These are phyloP conservation scores for Emmonsiellopsis sp. DNA, from an alignment of 2,329 filamentous ascomycete species.

Conservation along the genomic window DNA sequence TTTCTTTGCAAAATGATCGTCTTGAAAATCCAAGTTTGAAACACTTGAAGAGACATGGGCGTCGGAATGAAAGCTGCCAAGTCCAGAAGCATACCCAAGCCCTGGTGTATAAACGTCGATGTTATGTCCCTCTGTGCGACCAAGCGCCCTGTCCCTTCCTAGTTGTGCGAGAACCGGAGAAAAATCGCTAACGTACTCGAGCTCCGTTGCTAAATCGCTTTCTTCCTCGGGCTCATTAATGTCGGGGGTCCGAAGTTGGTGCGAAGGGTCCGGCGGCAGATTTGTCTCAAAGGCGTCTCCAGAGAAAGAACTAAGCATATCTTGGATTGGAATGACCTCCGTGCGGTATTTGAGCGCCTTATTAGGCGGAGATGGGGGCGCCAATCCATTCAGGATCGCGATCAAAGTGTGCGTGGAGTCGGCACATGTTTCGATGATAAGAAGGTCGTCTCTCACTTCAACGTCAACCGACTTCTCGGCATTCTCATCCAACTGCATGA, in stretches of 20 bases:
- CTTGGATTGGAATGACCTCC: constrained; percentile 72
- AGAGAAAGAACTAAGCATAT: constrained; percentile 83
- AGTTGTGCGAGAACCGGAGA: constrained; percentile 34
- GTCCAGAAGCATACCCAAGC: background rate
- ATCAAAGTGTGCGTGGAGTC: constrained; percentile 94
- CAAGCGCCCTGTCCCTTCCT: constrained; percentile 4
- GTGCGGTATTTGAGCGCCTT: constrained; percentile 80
- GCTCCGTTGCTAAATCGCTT: constrained; percentile 28
- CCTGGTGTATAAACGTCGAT: constrained; percentile 5
- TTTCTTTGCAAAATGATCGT: constrained; percentile 64
- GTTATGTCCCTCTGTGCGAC: constrained; percentile 13
- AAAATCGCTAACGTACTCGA: constrained; percentile 48
- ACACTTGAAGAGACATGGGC: constrained; percentile 47
- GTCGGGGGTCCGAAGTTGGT: constrained; percentile 33
- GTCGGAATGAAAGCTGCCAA: constrained; percentile 44
- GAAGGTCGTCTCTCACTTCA: constrained; percentile 72
- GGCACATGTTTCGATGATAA: constrained; percentile 89
- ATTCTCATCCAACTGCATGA: constrained; percentile 47
- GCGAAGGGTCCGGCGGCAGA: constrained; percentile 19
- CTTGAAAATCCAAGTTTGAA: constrained; percentile 60
- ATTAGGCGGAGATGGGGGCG: constrained; percentile 73
- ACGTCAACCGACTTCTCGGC: constrained; percentile 63
- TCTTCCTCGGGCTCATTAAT: constrained; percentile 30
- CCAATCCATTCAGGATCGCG: constrained; percentile 64
- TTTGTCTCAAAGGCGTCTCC: constrained; percentile 63